Conservation (phyloP, 495 filamentous ascomycete species). For the Cercophora scortea region DNA sequence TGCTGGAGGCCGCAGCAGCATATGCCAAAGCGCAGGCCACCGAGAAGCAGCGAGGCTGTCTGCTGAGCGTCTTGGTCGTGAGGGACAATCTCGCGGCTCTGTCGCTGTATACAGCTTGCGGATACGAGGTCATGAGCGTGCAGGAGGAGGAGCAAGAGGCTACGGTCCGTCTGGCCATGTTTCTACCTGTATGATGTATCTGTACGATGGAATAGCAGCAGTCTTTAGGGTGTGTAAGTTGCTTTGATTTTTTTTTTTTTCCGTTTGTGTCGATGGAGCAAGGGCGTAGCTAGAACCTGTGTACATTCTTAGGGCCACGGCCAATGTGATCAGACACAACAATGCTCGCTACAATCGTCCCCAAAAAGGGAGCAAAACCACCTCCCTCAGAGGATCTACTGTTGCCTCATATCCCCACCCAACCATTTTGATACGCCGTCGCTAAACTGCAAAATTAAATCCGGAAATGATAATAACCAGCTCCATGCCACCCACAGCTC, state of each 20-base stretch:
- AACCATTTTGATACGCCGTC: conserved; percentile 32
- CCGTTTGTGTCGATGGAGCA: no score
- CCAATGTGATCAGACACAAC: not conserved
- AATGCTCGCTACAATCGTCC: no score
- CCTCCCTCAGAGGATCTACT: not conserved
- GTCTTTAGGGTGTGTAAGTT: no score
- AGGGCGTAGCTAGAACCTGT: no score
- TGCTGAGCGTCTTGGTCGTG: not conserved
- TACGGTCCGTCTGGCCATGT: not conserved
- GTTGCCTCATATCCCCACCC: not conserved
- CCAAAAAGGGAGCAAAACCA: no score
- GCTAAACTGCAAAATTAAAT: conserved; percentile 16
- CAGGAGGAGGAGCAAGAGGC: not conserved
- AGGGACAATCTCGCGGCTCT: not conserved
- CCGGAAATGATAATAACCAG: not conserved
- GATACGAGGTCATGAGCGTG: not conserved
- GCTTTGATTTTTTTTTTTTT: no score
- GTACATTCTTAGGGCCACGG: not conserved
- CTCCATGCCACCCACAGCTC: no score
- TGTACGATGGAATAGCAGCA: not conserved
- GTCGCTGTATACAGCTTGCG: not conserved
- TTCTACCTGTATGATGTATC: not conserved
- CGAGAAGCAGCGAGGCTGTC: not conserved
- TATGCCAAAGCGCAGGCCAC: not conserved
- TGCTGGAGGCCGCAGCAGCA: not conserved